Evolutionary conservation across 2,329 filamentous ascomycete genomes (phyloP), one percentile per base, ranked within the genome.

Genomic region (Diplocarpon rosae): DNA sequence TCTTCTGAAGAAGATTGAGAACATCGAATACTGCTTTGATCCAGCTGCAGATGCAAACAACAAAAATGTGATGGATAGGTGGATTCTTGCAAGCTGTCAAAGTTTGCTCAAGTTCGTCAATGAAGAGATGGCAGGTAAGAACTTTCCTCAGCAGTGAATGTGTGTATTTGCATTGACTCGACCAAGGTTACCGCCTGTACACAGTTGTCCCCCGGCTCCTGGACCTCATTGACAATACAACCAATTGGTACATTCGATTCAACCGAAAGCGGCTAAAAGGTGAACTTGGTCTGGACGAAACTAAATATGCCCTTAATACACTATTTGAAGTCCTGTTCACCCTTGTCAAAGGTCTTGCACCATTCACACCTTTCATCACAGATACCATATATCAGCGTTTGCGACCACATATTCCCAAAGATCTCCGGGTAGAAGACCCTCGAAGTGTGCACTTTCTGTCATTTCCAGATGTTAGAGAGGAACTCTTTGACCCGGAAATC

Each of bases 161-260:
- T n/a, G 5, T n/a, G 14, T 37, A 24, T 9, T 9, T 16, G 2
- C 24, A 32, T 37, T 45, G 15, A 45, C 33, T 49, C 48, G 38
- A 51, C 15, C 36, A 59, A 71, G 80, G 69, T 6, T 87, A 87
- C 62, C 80, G 84, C 33, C 66, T 89, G 30, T 96, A 95, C 65
- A 96, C 89, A 1, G 90, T 96, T 36, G 88, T 95, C 36, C 89
- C 89, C 7, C 76, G 85, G 51, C 68, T 96, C 48, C 73, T 94
- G 14, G 75, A 75, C 46, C 75, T 94, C 58, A 93, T 95, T 53
- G 90, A 95, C 59, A 88, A 93, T 66, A 88, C 85, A 3, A 95
- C 89, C n/a, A 96, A 96, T 66, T 95, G 89, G 89, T 95, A 95
- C 66, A 95, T 95, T 63, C 78, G 88, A 49, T 93, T 95, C 70